These are phyloP conservation scores for Glycine soja DNA, from an alignment of 306 rosid species.

Conservation along the genomic window DNA sequence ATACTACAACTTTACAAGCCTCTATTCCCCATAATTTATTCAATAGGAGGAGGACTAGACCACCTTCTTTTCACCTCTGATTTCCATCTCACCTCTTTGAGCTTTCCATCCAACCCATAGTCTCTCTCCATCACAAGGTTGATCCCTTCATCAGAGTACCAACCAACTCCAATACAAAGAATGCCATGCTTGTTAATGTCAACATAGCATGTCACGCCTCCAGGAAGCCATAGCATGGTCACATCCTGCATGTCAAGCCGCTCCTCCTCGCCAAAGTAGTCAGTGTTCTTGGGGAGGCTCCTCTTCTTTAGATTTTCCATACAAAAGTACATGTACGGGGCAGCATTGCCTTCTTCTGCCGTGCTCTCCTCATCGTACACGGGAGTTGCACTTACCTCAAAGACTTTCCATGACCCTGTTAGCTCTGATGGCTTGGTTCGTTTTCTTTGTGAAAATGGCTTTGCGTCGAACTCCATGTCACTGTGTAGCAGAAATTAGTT, in stretches of 20 bases:
- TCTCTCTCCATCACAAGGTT: constrained; percentile 97
- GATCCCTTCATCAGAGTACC: constrained; percentile 96
- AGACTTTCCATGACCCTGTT: constrained; percentile 91
- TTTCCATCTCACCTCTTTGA: constrained; percentile 81
- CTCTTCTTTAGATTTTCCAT: constrained; percentile 79
- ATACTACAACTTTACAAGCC: constrained; percentile 39
- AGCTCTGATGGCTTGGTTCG: constrained; percentile 76
- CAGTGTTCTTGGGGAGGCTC: constrained; percentile 62
- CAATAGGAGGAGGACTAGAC: constrained; percentile 64
- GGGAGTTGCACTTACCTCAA: constrained; percentile 85
- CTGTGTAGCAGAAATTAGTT: constrained; percentile 48
- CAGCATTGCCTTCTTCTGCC: constrained; percentile 40
- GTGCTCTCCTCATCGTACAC: constrained; percentile 59
- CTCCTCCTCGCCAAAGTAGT: constrained; percentile 86
- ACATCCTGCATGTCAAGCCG: constrained; percentile 75
- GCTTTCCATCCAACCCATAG: constrained; percentile 90
- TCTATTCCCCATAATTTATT: constrained; percentile 48
- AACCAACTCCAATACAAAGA: constrained; percentile 92
- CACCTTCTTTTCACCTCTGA: constrained; percentile 86
- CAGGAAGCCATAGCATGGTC: constrained; percentile 90
- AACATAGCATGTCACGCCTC: constrained; percentile 83
- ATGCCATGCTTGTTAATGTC: constrained; percentile 77
- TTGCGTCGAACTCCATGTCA: constrained; percentile 62
- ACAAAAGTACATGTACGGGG: constrained; percentile 73
- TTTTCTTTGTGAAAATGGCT: constrained; percentile 80